Percentiles rank a stretch among this genome's conserved stretches.
Conservation (phyloP, 805 yeast genomes). For the Wickerhamomyces strasburgensis region DNA sequence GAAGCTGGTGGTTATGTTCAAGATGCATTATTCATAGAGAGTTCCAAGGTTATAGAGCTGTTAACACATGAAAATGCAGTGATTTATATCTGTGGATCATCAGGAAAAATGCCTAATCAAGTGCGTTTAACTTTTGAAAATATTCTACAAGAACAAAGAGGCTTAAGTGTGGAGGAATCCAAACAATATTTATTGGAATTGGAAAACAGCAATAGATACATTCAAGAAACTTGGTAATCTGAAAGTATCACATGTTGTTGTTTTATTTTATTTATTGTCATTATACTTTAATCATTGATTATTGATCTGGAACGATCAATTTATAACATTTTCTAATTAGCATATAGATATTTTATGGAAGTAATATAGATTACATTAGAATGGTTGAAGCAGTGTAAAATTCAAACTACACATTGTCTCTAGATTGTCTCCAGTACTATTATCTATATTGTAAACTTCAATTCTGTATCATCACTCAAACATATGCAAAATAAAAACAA, state of each 20-base stretch:
- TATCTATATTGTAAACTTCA: no score
- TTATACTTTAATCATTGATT: not conserved
- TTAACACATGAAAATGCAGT: slow-evolving; percentile 52
- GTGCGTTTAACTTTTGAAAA: slow-evolving; percentile 76
- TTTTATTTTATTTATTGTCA: slow-evolving; percentile 3
- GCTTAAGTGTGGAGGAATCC: slow-evolving; percentile 40
- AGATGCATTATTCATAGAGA: slow-evolving; percentile 53
- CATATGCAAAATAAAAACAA: no score
- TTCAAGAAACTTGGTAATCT: slow-evolving; percentile 84
- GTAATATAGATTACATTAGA: no score
- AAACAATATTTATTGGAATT: slow-evolving; percentile 46
- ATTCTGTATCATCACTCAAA: no score
- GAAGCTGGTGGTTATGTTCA: slow-evolving; percentile 71
- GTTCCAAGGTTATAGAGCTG: slow-evolving; percentile 44
- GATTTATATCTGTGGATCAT: slow-evolving; percentile 84
- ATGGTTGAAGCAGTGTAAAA: no score
- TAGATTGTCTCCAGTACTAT: no score
- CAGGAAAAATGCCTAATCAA: slow-evolving; percentile 90
- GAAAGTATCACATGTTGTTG: not conserved
- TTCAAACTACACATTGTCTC: no score
- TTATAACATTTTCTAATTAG: not conserved
- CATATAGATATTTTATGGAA: no score
- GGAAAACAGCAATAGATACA: slow-evolving; percentile 62
- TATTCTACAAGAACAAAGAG: slow-evolving; percentile 45
- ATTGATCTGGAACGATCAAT: not conserved